Evolutionary conservation across 306 rosid genomes (phyloP), one percentile per base, ranked within the genome.

Genomic region (Rosa rugosa): DNA sequence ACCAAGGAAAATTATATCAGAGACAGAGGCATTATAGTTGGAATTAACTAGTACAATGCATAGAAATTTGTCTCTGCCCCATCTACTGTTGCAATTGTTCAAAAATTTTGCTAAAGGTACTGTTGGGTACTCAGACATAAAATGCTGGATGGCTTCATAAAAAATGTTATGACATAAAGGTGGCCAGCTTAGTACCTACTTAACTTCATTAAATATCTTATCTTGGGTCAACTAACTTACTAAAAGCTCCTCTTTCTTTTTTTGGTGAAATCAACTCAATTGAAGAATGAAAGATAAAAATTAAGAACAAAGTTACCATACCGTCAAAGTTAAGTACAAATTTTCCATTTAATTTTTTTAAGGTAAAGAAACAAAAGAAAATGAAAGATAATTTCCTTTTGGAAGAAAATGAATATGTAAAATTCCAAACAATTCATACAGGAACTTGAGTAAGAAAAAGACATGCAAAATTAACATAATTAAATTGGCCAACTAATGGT

Each of bases 1-100:
- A 84, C 65, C 80, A 62, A 18, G 18, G 12, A 36, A 73, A 71
- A 76, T 60, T 69, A 27, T 68, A 78, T 84, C 54, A 79, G 77
- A 80, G 79, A 25, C 78, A 44, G 85, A 42, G 22, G 49, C 69
- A 18, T 60, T 64, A 16, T 27, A 77, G 62, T 41, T 59, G 34
- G 53, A 53, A 78, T 56, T 78, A 66, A 20, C 67, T 49, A 57
- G 56, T 64, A 71, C 45, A 18, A 51, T 8, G 46, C 40, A 44
- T 0, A 13, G 17, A 25, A 59, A 3, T 8, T 67, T 40, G 77
- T 38, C 50, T 59, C 68, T 2, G 6, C 42, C 22, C 11, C 22
- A 12, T 74, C 53, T 14, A 73, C 36, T 3, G 11, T 36, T 22
- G 47, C 22, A 73, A 54, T 22, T 56, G 36, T 45, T 73, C 38